phyloP scores from a whole-genome alignment of 1,284 basidiomycete species.

The Apiotrichum domesticum region DNA sequence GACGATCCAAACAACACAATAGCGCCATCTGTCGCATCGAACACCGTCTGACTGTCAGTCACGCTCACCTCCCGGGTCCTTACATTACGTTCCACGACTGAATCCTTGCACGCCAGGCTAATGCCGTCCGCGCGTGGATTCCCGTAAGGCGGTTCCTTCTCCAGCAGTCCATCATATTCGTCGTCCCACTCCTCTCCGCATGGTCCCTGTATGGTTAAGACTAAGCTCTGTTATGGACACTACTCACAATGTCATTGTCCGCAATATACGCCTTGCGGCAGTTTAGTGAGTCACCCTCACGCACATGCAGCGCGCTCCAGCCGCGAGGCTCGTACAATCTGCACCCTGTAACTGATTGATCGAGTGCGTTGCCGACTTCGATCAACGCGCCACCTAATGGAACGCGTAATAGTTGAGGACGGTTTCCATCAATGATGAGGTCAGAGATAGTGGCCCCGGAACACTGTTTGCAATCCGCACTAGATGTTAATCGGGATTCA shows the following conservation, averaged over 20 bases:
- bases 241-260: conserved; percentile 44
- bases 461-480: conserved; percentile 45
- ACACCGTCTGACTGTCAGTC: conserved; percentile 32
- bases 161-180: conserved; percentile 43
- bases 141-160: conserved; percentile 36
- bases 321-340: conserved; percentile 47
- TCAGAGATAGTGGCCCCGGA: conserved; percentile 32
- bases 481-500: conserved; percentile 14
- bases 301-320: conserved; percentile 47
- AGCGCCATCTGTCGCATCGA: conserved; percentile 47
- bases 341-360: conserved; percentile 42
- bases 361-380: conserved; percentile 44
- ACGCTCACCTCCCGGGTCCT: conserved; percentile 5
- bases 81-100: conserved; percentile 45
- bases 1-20: conserved; percentile 47
- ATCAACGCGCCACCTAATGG: conserved; percentile 42
- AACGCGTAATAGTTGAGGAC: conserved; percentile 43
- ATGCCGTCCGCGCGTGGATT: conserved; percentile 47
- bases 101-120: conserved; percentile 47
- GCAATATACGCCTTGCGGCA: conserved; percentile 35
- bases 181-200: conserved; percentile 49
- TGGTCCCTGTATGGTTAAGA: conserved; percentile 35
- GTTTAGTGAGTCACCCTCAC: conserved; percentile 45
- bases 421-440: conserved; percentile 45
- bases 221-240: background rate